A percentile compares a stretch with the other conserved stretches of the same genome.
Evolutionary conservation across 176 grass and related monocot genomes (phyloP).

Genomic region (Oryza glumipatula): DNA sequence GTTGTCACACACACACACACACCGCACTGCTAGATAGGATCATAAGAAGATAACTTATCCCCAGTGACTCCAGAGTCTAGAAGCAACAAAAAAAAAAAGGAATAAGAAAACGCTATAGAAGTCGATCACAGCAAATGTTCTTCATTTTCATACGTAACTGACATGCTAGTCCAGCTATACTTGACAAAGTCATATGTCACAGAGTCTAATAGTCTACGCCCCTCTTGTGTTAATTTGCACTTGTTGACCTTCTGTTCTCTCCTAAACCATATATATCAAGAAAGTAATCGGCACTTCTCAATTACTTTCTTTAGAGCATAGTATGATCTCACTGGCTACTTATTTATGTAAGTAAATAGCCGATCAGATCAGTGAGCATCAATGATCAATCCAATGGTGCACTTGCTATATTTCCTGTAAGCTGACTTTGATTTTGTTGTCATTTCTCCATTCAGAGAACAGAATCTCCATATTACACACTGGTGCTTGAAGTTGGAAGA

Average conservation of each 20-base stretch:
- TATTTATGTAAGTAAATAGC: neutral
- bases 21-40: neutral
- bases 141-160: neutral
- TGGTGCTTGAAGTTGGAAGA: neutral
- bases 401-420: neutral
- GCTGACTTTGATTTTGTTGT: constrained; percentile 6
- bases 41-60: neutral
- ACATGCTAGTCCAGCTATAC: neutral
- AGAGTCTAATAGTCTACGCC: neutral
- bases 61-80: too few species aligned
- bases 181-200: too few species aligned
- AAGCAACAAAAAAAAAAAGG: neutral
- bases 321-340: neutral
- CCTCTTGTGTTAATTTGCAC: neutral
- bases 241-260: neutral
- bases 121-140: neutral
- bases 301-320: neutral
- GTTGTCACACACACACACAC: neutral
- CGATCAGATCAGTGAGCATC: neutral
- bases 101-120: neutral
- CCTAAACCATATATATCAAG: neutral
- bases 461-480: constrained; percentile 1
- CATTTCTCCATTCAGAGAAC: neutral
- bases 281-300: neutral
- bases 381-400: neutral